Evolutionary conservation across 1,284 basidiomycete species (phyloP).

Genomic region (Flammula alnicola): DNA sequence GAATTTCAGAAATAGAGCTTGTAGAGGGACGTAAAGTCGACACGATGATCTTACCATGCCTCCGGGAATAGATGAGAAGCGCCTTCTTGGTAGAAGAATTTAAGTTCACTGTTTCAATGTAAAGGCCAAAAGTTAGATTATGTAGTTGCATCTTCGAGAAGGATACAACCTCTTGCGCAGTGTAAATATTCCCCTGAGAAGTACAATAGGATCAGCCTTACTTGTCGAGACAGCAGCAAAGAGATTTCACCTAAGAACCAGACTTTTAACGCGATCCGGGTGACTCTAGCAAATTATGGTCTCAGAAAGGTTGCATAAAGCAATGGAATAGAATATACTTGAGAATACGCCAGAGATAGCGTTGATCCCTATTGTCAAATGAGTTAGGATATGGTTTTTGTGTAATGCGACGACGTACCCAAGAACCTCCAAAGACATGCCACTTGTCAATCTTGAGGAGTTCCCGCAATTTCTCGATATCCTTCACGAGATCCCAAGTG

Average conservation of each 20-base stretch:
- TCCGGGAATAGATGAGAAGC: slow-evolving; percentile 86
- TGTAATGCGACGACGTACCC: slow-evolving; percentile 56
- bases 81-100: slow-evolving; percentile 93
- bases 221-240: background rate
- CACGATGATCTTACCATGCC: slow-evolving; percentile 82
- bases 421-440: slow-evolving; percentile 93
- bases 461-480: slow-evolving; percentile 83
- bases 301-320: background rate
- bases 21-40: too few species aligned
- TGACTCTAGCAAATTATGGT: slow-evolving; percentile 55
- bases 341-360: slow-evolving; percentile 86
- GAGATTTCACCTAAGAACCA: slow-evolving; percentile 75
- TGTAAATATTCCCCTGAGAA: slow-evolving; percentile 86
- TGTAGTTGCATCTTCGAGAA: too few species aligned
- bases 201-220: background rate
- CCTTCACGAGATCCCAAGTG: slow-evolving; percentile 93
- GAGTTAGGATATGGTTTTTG: background rate
- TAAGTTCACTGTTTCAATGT: slow-evolving; percentile 65
- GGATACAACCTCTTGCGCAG: slow-evolving; percentile 67
- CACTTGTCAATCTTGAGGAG: slow-evolving; percentile 81
- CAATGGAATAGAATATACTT: slow-evolving; percentile 47
- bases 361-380: slow-evolving; percentile 75
- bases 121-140: too few species aligned
- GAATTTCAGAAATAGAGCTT: background rate
- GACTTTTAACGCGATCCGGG: slow-evolving; percentile 78